phyloP scores from a whole-genome alignment of 495 filamentous ascomycete species.

The Aspergillus panamensis region DNA sequence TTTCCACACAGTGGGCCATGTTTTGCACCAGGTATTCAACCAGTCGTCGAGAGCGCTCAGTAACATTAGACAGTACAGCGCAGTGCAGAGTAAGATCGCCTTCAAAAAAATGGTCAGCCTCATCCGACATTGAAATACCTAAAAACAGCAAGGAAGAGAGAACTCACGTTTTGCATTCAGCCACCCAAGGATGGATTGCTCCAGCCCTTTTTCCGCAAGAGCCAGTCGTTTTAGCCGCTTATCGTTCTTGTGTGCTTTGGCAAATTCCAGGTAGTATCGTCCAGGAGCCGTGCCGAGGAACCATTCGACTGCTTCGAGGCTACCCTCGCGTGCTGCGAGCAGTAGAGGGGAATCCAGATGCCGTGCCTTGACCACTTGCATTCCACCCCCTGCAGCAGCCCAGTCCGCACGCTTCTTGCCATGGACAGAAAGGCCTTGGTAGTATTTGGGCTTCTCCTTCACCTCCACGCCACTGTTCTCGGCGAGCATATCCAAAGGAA shows the following conservation, averaged over 20 bases:
- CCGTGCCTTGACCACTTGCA: conserved; percentile 16
- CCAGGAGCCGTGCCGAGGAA: conserved; percentile 63
- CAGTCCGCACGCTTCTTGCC: conserved; percentile 65
- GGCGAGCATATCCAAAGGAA: conserved; percentile 61
- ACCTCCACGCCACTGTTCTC: conserved; percentile 53
- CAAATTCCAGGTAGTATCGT: conserved; percentile 60
- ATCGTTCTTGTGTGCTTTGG: conserved; percentile 53
- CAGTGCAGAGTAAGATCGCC: conserved; percentile 63
- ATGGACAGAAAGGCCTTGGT: conserved; percentile 68
- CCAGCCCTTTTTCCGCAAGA: conserved; percentile 52
- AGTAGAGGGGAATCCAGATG: conserved; percentile 52
- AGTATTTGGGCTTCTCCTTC: conserved; percentile 59
- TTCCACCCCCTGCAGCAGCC: conserved; percentile 53
- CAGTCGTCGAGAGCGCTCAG: conserved; percentile 45
- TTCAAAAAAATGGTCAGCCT: conserved; percentile 21
- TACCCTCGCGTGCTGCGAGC: conserved; percentile 52
- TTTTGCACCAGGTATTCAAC: conserved; percentile 58
- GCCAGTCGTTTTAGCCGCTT: conserved; percentile 52
- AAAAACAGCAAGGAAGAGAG: not conserved
- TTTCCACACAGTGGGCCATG: conserved; percentile 55
- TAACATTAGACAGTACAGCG: conserved; percentile 49
- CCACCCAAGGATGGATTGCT: conserved; percentile 58
- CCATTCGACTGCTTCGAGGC: conserved; percentile 62
- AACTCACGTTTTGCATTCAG: conserved; percentile 49
- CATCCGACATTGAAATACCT: not conserved